Base-by-base conservation (phyloP, 176 grass and related monocot species). In the Oryza punctata region DNA sequence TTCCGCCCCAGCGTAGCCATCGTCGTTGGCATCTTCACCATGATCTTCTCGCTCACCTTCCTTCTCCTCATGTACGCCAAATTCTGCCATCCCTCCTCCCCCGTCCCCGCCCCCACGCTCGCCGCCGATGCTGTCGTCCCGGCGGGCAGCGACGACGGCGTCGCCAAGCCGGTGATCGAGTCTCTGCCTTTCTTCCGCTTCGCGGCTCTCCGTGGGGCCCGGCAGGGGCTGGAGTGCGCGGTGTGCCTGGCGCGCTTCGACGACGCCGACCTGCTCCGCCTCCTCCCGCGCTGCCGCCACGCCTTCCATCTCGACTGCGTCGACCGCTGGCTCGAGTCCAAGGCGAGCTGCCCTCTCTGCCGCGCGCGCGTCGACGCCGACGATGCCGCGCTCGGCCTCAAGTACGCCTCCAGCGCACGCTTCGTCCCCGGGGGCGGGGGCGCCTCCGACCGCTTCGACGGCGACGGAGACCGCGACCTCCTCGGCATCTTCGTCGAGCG, bases 1-100 rank as follows among this genome's bases (percentile, higher is more conserved):
- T 99, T 99, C 65, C 87, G 91, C 1, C 93, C 96, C 1, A 90
- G 91, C 67, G 89, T 99, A 7, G 91, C 81, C 67, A 94, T 99
- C 66, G 96, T 99, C 38, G 87, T 99, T 28, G 91, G 93, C 69
- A 87, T 99, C 26, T 96, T 99, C 85, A 81, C 89, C 78, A 79
- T 96, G 82, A 92, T 94, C 83, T 99, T 99, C 83, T 89, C 93
- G 25, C 87, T 96, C 83, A 99, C 88, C 73, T 87, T 96, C 59
- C 25, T 99, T 33, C 85, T 99, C 60, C 87, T 99, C 54, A 87
- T 99, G 87, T 99, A 99, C 79, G 93, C 96, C 70, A 99, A 99
- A 81, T 96, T 96, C 83, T 96, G 96, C 91, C 89, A 90, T 77
- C 33, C 81, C 12, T 69, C 84, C 19, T 16, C 77, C 40, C 40